A percentile compares a stretch with the other conserved stretches of the same genome.
phyloP scores from a whole-genome alignment of 441 rosid species.

The Jatropha multifida region DNA sequence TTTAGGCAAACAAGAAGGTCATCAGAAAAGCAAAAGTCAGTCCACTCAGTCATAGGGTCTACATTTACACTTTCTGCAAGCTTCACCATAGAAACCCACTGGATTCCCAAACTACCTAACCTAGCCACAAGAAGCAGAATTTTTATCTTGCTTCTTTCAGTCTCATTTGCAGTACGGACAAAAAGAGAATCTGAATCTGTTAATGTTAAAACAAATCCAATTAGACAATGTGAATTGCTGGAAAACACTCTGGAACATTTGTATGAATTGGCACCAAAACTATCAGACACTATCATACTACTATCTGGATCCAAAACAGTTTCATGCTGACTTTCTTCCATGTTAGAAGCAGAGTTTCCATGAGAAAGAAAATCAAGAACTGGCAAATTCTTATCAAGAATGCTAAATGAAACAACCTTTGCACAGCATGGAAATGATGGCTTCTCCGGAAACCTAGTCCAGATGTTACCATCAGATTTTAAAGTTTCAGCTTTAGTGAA shows the following conservation, averaged over 20 bases:
- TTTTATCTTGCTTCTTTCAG: conserved; percentile 37
- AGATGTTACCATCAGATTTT: conserved; percentile 54
- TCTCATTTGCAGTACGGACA: conserved; percentile 33
- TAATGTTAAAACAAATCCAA: conserved; percentile 75
- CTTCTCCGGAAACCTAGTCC: conserved; percentile 76
- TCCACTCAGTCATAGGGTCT: conserved; percentile 56
- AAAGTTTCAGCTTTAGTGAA: conserved; percentile 56
- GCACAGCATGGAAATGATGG: conserved; percentile 74
- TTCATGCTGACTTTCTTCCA: conserved; percentile 28
- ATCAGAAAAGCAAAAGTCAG: conserved; percentile 80
- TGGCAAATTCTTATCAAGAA: conserved; percentile 51
- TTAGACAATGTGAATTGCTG: conserved; percentile 62
- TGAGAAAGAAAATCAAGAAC: conserved; percentile 37
- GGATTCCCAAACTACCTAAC: conserved; percentile 65
- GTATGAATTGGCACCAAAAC: conserved; percentile 42
- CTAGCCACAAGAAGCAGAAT: conserved; percentile 59
- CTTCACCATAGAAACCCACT: conserved; percentile 80
- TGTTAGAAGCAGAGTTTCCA: conserved; percentile 31
- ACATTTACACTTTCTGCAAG: conserved; percentile 43
- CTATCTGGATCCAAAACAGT: conserved; percentile 31
- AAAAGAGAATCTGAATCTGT: conserved; percentile 41
- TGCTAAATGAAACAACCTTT: conserved; percentile 78
- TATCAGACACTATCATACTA: conserved; percentile 28
- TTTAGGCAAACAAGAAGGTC: conserved; percentile 85
- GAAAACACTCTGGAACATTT: conserved; percentile 80